A percentile compares a stretch with the other conserved stretches of the same genome.
phyloP scores from a whole-genome alignment of 345 rosid species.

The Kernera saxatilis region DNA sequence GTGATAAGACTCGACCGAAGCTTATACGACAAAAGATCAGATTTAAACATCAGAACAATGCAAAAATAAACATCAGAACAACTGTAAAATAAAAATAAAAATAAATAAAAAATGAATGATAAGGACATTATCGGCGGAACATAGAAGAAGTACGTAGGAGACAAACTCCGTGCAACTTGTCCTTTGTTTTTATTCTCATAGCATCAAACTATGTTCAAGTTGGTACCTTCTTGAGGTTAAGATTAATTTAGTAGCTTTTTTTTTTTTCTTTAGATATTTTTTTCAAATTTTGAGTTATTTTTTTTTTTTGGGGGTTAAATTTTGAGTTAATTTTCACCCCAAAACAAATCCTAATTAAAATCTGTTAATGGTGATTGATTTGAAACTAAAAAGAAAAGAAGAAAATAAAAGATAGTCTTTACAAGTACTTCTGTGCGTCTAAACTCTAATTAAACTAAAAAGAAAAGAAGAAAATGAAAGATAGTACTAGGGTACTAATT shows the following conservation, averaged over 20 bases:
- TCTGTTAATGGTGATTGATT: constrained; percentile 2
- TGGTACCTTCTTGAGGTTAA: constrained; percentile 6
- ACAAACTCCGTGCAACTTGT: constrained; percentile 14
- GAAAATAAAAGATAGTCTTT: background rate
- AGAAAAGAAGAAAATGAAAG: background rate
- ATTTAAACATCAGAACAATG: background rate
- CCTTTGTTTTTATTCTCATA: constrained; percentile 11
- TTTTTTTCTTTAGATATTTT: background rate
- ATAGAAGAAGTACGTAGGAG: constrained; percentile 21
- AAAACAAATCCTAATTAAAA: background rate
- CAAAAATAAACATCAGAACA: background rate
- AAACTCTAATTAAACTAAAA: background rate
- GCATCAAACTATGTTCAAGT: constrained; percentile 15
- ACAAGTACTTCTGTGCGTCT: background rate
- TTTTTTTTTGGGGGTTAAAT: too few species aligned
- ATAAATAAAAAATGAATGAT: background rate
- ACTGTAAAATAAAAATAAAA: background rate
- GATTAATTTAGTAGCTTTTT: background rate
- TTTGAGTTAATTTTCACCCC: background rate
- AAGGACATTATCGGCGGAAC: constrained; percentile 17
- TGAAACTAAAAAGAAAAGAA: background rate
- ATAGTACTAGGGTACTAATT: background rate
- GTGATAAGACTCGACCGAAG: constrained; percentile 6
- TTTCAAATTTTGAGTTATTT: background rate
- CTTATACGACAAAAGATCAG: constrained; percentile 1